Base-by-base conservation (phyloP, 352 stramenopile species). In the Thalassiosira exigua region DNA sequence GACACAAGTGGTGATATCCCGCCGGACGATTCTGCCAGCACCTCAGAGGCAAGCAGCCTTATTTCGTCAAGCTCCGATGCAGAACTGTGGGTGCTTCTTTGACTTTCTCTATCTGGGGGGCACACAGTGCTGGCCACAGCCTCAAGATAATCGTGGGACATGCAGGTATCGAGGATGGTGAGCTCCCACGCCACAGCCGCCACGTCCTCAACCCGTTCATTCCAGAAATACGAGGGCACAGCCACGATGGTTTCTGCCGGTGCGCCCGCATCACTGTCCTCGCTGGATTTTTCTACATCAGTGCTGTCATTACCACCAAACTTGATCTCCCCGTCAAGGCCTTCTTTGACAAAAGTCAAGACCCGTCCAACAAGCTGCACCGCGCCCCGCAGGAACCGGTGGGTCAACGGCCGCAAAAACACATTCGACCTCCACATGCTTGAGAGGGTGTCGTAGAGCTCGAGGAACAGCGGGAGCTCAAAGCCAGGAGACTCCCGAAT, bases 141-240 rank as follows among this genome's bases (percentile, higher is more conserved):
- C 33, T 81, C 72, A 17, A 88, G 27, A 62, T 93, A 92, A 52
- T 93, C 84, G 67, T 90, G 68, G 27, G 71, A 72, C 50, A 93
- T 68, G 14, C 53, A 81, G 41, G 71, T 81, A 41, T 91, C 84
- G 17, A 93, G 69, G 48, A 93, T 86, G 1, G 84, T 85, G 14
- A 94, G 48, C 27, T 94, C 88, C 88, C 88, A 94, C 27, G 88
- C 64, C 21, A 94, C 88, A 19, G 82, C 61, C n/a, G 84, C 88
- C 42, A 94, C 75, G 79, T 92, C 85, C 53, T 86, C 65, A 19
- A 86, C 65, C 32, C 82, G 81, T 36, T 91, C 75, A 56, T 82
- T 84, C 88, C 88, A 93, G 42, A 58, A 82, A 71, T 93, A 93
- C 22, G 48, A 3, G 30, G 82, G 75, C 21, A 79, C 76, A 14